These are phyloP conservation scores for Leccinellum rugosiceps DNA, from an alignment of 768 basidiomycete genomes.

Conservation along the genomic window DNA sequence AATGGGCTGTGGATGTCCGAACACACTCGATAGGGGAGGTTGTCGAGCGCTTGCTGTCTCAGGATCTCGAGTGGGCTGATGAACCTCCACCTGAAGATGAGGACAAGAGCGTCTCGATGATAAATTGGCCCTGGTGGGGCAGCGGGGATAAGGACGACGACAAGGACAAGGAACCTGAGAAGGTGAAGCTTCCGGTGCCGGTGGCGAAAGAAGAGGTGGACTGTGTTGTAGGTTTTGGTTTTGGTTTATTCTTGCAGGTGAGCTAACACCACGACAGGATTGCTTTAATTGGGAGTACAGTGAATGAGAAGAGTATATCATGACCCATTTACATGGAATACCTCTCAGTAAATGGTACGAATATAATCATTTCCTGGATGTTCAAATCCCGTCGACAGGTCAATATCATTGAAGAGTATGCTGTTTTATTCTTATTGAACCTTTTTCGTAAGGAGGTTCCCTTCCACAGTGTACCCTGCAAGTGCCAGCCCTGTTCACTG, in stretches of 20 bases:
- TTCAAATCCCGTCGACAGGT: background rate
- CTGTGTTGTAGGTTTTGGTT: constrained; percentile 51
- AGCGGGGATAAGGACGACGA: constrained; percentile 32
- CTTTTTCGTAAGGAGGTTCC: background rate
- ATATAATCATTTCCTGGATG: background rate
- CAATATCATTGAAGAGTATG: background rate
- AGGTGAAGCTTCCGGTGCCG: constrained; percentile 41
- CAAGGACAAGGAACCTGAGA: constrained; percentile 20
- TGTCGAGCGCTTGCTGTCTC: constrained; percentile 61
- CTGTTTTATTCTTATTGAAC: background rate
- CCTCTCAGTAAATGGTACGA: background rate
- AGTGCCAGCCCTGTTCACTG: background rate
- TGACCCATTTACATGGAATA: background rate
- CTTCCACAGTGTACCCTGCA: background rate
- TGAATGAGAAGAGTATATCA: constrained; percentile 27
- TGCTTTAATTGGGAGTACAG: constrained; percentile 74
- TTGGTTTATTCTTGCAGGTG: background rate
- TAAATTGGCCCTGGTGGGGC: constrained; percentile 29
- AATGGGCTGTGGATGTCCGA: constrained; percentile 74
- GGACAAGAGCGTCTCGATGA: background rate
- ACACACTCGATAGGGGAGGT: constrained; percentile 71
- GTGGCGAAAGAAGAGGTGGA: constrained; percentile 51
- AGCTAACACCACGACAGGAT: constrained; percentile 42
- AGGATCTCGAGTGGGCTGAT: constrained; percentile 50
- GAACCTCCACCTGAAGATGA: constrained; percentile 14